Conservation (phyloP, 1,284 basidiomycete genomes). For the Microstroma glucosiphilum region DNA sequence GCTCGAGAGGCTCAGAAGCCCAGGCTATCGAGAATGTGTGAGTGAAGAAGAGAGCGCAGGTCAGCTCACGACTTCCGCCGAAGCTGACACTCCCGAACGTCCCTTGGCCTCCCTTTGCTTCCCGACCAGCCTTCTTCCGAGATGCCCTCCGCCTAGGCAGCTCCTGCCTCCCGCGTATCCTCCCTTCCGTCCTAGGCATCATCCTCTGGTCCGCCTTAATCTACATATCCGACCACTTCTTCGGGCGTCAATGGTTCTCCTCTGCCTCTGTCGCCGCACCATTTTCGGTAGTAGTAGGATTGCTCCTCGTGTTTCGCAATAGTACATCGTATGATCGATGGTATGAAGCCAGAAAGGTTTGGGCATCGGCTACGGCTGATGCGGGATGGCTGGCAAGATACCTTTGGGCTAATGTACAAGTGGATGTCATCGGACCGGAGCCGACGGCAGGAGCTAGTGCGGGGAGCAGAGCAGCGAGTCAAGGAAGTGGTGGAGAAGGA, state of each 20-base stretch:
- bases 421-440: constrained; percentile 25
- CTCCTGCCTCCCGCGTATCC: constrained; percentile 57
- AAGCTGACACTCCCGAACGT: neutral
- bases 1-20: neutral
- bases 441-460: too few relatives aligned
- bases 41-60: neutral
- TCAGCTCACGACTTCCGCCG: neutral
- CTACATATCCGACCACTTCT: constrained; percentile 60
- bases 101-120: neutral
- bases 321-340: constrained; percentile 59
- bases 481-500: neutral
- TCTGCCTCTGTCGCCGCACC: constrained; percentile 73
- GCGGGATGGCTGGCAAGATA: constrained; percentile 62
- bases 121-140: constrained; percentile 62
- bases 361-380: constrained; percentile 54
- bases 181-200: constrained; percentile 68
- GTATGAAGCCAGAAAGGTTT: constrained; percentile 78
- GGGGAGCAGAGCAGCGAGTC: too few relatives aligned
- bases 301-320: constrained; percentile 48
- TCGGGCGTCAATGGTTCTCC: constrained; percentile 59
- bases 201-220: constrained; percentile 63
- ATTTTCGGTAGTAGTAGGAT: constrained; percentile 76
- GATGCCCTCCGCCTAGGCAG: constrained; percentile 68
- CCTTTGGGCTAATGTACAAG: constrained; percentile 68
- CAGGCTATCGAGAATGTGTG: constrained; percentile 3